phyloP scores from a whole-genome alignment of 345 rosid species.

The Arabis hirsuta region DNA sequence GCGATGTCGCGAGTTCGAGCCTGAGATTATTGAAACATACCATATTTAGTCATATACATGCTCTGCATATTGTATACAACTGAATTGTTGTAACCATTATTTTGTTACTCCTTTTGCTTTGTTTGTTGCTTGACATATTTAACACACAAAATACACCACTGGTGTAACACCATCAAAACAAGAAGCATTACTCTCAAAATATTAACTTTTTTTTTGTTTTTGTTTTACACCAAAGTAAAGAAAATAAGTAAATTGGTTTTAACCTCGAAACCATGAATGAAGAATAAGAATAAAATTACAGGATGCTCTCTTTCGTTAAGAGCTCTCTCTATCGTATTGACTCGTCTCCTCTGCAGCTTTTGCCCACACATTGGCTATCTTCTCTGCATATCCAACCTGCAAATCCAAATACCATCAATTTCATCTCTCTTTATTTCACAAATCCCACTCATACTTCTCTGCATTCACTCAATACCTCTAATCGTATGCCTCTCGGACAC shows the following conservation, averaged over 20 bases:
- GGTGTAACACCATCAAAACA: not conserved
- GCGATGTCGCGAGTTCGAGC: slow-evolving; percentile 48
- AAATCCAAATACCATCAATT: slow-evolving; percentile 29
- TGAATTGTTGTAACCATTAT: slow-evolving; percentile 29
- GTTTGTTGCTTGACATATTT: not conserved
- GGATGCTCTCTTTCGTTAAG: slow-evolving; percentile 7
- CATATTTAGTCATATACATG: slow-evolving; percentile 13
- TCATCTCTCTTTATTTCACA: slow-evolving; percentile 12
- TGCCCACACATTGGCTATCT: slow-evolving; percentile 89
- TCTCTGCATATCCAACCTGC: slow-evolving; percentile 98
- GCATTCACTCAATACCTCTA: not conserved
- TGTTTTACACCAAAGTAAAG: not conserved
- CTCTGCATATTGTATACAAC: not conserved
- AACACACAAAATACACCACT: not conserved
- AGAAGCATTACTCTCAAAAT: not conserved
- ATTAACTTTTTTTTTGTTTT: not conserved
- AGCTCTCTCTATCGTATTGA: slow-evolving; percentile 60
- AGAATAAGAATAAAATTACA: slow-evolving; percentile 27
- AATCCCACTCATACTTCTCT: not conserved
- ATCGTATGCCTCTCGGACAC: not conserved
- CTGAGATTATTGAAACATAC: not conserved
- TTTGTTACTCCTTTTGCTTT: slow-evolving; percentile 14
- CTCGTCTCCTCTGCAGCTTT: slow-evolving; percentile 91
- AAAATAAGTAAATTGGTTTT: slow-evolving; percentile 1
- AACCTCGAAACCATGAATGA: slow-evolving; percentile 28